Conservation (phyloP, 192 early-diverging fungal species). For the Backusella westeae region DNA sequence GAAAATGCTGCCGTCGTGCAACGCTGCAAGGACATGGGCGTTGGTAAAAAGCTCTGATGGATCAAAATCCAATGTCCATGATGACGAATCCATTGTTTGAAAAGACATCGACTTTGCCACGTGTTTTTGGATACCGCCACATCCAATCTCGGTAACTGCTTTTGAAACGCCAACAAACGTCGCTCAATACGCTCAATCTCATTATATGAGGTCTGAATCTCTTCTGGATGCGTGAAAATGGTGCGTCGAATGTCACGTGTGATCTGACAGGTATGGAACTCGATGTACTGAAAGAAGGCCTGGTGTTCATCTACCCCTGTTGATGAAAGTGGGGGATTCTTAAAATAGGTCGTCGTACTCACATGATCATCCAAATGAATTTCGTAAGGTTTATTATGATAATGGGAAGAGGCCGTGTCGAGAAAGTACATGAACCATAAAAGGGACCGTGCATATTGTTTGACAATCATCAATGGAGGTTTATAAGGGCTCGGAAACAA, state of each 20-base stretch:
- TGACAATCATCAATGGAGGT: not conserved
- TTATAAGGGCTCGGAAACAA: not conserved
- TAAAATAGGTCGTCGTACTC: not conserved
- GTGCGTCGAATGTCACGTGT: slow-evolving; percentile 33
- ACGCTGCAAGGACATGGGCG: slow-evolving; percentile 20
- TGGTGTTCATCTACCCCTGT: slow-evolving; percentile 21
- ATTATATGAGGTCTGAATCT: slow-evolving; percentile 13
- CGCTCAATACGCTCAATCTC: slow-evolving; percentile 32
- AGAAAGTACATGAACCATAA: slow-evolving; percentile 35
- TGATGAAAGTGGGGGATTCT: slow-evolving; percentile 10
- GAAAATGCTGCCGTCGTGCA: slow-evolving; percentile 33
- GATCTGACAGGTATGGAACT: slow-evolving; percentile 30
- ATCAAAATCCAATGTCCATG: slow-evolving; percentile 36
- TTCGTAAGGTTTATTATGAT: slow-evolving; percentile 35
- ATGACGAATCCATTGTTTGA: slow-evolving; percentile 30
- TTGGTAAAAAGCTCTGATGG: slow-evolving; percentile 34
- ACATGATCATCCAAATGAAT: slow-evolving; percentile 20
- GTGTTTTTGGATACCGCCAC: slow-evolving; percentile 4
- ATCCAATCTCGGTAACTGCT: slow-evolving; percentile 2
- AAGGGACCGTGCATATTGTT: slow-evolving; percentile 23
- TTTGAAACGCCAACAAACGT: slow-evolving; percentile 1
- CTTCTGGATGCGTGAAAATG: slow-evolving; percentile 24
- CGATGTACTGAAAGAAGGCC: slow-evolving; percentile 23
- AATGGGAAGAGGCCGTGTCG: slow-evolving; percentile 35
- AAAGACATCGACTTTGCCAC: slow-evolving; percentile 25